These are phyloP conservation scores for Rhizophagus clarus DNA, from an alignment of 192 early-diverging fungal genomes.

Conservation along the genomic window DNA sequence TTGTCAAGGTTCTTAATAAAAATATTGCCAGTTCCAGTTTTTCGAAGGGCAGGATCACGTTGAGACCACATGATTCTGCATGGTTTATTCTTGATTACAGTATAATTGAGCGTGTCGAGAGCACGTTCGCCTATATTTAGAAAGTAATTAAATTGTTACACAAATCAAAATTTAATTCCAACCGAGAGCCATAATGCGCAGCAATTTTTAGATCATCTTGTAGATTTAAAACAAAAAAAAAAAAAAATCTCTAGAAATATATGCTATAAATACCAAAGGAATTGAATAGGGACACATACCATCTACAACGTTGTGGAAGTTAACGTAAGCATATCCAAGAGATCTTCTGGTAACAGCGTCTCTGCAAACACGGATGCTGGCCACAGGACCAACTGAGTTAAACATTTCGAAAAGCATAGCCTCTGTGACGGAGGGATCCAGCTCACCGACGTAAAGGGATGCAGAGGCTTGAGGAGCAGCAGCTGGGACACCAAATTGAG, in stretches of 20 bases:
- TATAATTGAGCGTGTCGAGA: slow-evolving; percentile 94
- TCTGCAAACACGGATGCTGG: slow-evolving; percentile 96
- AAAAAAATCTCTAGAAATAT: neutral
- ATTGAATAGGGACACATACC: slow-evolving; percentile 43
- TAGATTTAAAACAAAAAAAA: too few species aligned
- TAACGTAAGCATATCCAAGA: slow-evolving; percentile 98
- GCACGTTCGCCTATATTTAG: slow-evolving; percentile 75
- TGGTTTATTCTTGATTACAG: slow-evolving; percentile 88
- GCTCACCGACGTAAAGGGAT: slow-evolving; percentile 95
- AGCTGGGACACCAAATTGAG: slow-evolving; percentile 46
- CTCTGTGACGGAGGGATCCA: slow-evolving; percentile 95
- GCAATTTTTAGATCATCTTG: neutral
- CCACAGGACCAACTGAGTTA: slow-evolving; percentile 92
- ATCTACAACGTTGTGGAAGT: slow-evolving; percentile 92
- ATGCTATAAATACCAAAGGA: neutral
- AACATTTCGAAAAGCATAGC: slow-evolving; percentile 98
- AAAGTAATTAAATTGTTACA: slow-evolving; percentile 10
- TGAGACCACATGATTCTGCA: slow-evolving; percentile 99
- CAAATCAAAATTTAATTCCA: neutral
- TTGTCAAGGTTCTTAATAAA: slow-evolving; percentile 99
- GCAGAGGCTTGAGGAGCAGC: slow-evolving; percentile 61
- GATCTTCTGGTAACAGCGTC: slow-evolving; percentile 96
- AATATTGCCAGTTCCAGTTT: slow-evolving; percentile 92
- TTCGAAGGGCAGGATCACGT: slow-evolving; percentile 94
- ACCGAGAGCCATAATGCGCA: neutral